phyloP scores from a whole-genome alignment of 805 yeast genomes.

The Kurtzmaniella fragi region DNA sequence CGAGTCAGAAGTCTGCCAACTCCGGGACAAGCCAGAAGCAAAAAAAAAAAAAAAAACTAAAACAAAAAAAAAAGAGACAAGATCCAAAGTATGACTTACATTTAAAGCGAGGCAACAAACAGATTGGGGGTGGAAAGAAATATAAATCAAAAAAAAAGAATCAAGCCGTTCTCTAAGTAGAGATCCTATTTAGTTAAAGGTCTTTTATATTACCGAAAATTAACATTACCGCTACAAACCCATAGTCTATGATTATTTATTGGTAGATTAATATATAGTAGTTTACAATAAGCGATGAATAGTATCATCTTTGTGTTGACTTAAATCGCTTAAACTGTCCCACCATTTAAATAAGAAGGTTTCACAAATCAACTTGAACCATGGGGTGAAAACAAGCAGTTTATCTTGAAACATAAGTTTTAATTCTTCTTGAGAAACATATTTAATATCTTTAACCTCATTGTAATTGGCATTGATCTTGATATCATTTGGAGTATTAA shows the following conservation, averaged over 20 bases:
- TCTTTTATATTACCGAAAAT: too few species aligned
- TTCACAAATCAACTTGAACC: constrained; percentile 96
- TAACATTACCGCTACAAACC: too few species aligned
- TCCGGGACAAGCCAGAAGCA: not conserved
- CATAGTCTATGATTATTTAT: too few species aligned
- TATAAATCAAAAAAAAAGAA: too few species aligned
- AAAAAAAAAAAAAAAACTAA: not conserved
- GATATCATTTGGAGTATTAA: constrained; percentile 48
- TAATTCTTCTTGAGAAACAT: constrained; percentile 65
- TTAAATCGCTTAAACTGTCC: constrained; percentile 62
- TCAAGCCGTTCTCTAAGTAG: too few species aligned
- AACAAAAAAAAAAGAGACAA: not conserved
- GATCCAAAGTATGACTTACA: not conserved
- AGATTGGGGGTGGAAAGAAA: too few species aligned
- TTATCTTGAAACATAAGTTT: constrained; percentile 70
- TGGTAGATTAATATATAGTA: constrained; percentile 11
- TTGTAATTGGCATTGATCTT: constrained; percentile 57
- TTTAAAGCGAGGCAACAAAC: too few species aligned
- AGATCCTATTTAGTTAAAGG: too few species aligned
- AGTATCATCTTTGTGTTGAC: constrained; percentile 40
- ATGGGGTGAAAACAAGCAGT: constrained; percentile 81
- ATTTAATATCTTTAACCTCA: constrained; percentile 78
- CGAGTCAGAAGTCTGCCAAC: not conserved
- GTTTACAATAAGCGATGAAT: constrained; percentile 46
- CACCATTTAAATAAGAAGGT: constrained; percentile 92